These are phyloP conservation scores for Sporothrix schenckii DNA, from an alignment of 2,329 filamentous ascomycete genomes.

Conservation along the genomic window DNA sequence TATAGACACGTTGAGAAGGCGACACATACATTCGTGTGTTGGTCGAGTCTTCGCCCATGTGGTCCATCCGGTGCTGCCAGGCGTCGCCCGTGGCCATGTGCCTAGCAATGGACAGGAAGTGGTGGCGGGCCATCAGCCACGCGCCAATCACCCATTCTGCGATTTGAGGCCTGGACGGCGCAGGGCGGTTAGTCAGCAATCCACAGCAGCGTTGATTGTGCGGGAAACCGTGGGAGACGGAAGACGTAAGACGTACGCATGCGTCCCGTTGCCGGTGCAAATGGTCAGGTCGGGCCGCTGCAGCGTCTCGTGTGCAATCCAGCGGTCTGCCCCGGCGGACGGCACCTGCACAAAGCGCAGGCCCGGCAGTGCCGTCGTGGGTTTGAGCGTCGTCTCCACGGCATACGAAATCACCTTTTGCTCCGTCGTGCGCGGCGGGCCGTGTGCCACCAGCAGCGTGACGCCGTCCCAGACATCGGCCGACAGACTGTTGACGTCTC, in stretches of 20 bases:
- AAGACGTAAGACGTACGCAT: slow-evolving; percentile 40
- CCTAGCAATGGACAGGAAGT: slow-evolving; percentile 27
- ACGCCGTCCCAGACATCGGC: slow-evolving; percentile 46
- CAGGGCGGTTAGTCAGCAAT: not conserved
- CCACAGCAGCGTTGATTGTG: not conserved
- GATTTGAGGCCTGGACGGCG: slow-evolving; percentile 42
- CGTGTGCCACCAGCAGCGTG: slow-evolving; percentile 46
- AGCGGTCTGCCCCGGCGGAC: slow-evolving; percentile 51
- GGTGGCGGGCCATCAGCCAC: slow-evolving; percentile 40
- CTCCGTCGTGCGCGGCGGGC: slow-evolving; percentile 39
- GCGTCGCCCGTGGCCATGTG: slow-evolving; percentile 34
- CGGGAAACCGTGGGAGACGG: not conserved
- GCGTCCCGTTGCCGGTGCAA: slow-evolving; percentile 48
- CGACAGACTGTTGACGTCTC: slow-evolving; percentile 38
- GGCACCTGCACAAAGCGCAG: slow-evolving; percentile 52
- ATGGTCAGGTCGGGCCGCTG: slow-evolving; percentile 45
- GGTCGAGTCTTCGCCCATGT: slow-evolving; percentile 41
- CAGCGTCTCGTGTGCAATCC: slow-evolving; percentile 45
- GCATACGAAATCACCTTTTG: not conserved
- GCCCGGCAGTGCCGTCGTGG: slow-evolving; percentile 37
- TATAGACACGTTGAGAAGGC: no score
- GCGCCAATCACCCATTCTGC: slow-evolving; percentile 42
- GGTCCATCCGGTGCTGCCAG: slow-evolving; percentile 26
- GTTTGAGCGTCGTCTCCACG: slow-evolving; percentile 35
- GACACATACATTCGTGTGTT: slow-evolving; percentile 44